Base-by-base conservation (phyloP, 2,329 filamentous ascomycete genomes). In the Ascochyta lentis region DNA sequence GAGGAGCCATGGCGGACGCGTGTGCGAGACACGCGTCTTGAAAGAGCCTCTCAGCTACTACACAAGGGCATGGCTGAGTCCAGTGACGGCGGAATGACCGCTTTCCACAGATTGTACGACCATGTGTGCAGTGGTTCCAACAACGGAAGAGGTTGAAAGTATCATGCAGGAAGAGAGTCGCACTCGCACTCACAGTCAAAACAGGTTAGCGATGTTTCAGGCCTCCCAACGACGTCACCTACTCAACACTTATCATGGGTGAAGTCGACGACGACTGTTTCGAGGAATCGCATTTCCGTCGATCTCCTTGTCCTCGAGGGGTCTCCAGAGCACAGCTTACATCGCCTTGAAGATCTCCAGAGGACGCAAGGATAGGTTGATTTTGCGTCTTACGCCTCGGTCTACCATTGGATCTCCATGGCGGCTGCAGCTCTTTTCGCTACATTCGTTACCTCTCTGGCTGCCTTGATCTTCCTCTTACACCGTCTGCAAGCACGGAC, bases 401-500 rank as follows among this genome's bases (percentile, higher is more conserved):
- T 7, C 4, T 23, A 34, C 6, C 24, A 31, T 12, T 29, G 10
- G 9, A 16, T 6, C 7, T 16, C 3, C 6, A 45, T 45, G 34
- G 26, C 41, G 13, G 15, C 22, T 16, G 33, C 41, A 22, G 12
- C 33, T 23, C 5, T 53, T 1, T 15, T 5, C 15, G 40, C 49
- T 26, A 19, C 26, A 5, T 5, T 47, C 6, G 5, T 27, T n/a
- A 29, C 49, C 7, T 26, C 31, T 1, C 23, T 42, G 29, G 5
- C 42, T 8, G 37, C 22, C 16, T 16, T 29, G 7, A 1, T 42
- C 22, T 29, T 33, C 10, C 26, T 58, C 13, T 34, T 52, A n/a
- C 40, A 66, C 47, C 62, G 42, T 5, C 24, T 63, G 3, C 48
- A 56, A 5, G 33, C 46, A 6, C 49, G 41, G 24, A 48, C 48